Evolutionary conservation across 164 flowering plant species (phyloP), one percentile per base, ranked within the genome.

Genomic region (Platanus orientalis): DNA sequence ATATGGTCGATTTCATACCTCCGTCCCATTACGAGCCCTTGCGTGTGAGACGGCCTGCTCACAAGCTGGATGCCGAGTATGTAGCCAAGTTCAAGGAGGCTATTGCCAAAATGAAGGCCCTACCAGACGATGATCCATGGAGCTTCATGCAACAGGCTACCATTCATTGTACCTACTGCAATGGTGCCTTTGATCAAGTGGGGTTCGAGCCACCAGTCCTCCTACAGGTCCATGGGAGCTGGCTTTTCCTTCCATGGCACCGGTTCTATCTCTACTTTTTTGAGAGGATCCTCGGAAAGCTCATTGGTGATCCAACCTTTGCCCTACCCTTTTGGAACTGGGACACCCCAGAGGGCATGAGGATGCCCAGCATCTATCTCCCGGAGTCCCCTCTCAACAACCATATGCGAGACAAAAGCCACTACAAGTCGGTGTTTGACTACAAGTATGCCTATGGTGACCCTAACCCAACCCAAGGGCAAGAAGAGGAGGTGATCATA

Each of bases 111-210:
- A n/a, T n/a, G n/a, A n/a, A n/a, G n/a, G n/a, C n/a, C n/a, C n/a
- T n/a, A n/a, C n/a, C n/a, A n/a, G n/a, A n/a, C n/a, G n/a, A 59
- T 45, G 65, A 70, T 47, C 73, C 73, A 11, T 60, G 73, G 65
- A 60, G n/a, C 50, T 70, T 16, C 61, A 51, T 25, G 44, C 68
- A 69, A 60, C 68, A 64, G 60, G 68, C 73, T 29, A 53, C 54
- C 3, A 47, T 67, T 34, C 71, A 67, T 19, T 60, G 65, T 39
- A 25, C 71, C 0, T 60, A 51, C 27, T 64, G 73, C 21, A 47
- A 69, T 44, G 73, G 68, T 14, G 64, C 68, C 6, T 69, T 25
- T 26, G 53, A 69, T 6, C 73, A 69, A 24, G 24, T 53, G 21
- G 63, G 55, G 0, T 34, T 32, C 30, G n/a, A n/a, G n/a, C 14